These are phyloP conservation scores for Blastomyces parvus DNA, from an alignment of 2,329 filamentous ascomycete genomes.

Conservation along the genomic window DNA sequence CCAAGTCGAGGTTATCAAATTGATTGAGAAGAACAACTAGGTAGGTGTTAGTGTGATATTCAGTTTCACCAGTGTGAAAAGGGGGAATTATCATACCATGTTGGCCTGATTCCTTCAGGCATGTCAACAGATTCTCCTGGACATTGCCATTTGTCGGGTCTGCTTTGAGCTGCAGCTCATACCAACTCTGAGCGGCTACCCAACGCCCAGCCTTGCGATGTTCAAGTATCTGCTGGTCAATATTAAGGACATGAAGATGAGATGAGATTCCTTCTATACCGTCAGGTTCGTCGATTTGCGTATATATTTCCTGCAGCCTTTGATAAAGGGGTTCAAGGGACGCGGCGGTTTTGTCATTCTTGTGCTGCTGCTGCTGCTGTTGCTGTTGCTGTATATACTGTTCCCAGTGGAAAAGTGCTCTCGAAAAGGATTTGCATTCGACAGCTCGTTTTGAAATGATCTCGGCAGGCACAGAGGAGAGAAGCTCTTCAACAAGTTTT, in stretches of 20 bases:
- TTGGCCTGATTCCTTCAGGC: constrained; percentile 90
- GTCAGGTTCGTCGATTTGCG: constrained; percentile 95
- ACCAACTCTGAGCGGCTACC: constrained; percentile 95
- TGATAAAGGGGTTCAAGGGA: constrained; percentile 57
- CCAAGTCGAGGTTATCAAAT: constrained; percentile 60
- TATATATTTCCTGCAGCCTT: constrained; percentile 84
- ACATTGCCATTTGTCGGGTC: constrained; percentile 66
- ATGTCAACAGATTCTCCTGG: constrained; percentile 75
- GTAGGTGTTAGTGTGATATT: not conserved
- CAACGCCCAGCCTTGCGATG: constrained; percentile 89
- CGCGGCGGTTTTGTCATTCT: constrained; percentile 43
- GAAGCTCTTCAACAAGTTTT: constrained; percentile 60
- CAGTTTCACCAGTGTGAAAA: not conserved
- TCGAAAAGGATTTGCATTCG: constrained; percentile 87
- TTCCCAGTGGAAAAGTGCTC: constrained; percentile 90
- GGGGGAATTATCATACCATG: constrained; percentile 52
- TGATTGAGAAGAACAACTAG: constrained; percentile 77
- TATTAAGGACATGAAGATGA: constrained; percentile 73
- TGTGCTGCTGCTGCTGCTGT: constrained; percentile 43
- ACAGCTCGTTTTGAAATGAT: constrained; percentile 73
- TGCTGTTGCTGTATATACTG: constrained; percentile 63
- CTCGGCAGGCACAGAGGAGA: constrained; percentile 60
- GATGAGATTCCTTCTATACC: constrained; percentile 90
- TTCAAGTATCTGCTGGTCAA: constrained; percentile 86
- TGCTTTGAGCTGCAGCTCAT: constrained; percentile 78